These are phyloP conservation scores for Quambalaria eucalypti DNA, from an alignment of 1,284 basidiomycete genomes.

Conservation along the genomic window DNA sequence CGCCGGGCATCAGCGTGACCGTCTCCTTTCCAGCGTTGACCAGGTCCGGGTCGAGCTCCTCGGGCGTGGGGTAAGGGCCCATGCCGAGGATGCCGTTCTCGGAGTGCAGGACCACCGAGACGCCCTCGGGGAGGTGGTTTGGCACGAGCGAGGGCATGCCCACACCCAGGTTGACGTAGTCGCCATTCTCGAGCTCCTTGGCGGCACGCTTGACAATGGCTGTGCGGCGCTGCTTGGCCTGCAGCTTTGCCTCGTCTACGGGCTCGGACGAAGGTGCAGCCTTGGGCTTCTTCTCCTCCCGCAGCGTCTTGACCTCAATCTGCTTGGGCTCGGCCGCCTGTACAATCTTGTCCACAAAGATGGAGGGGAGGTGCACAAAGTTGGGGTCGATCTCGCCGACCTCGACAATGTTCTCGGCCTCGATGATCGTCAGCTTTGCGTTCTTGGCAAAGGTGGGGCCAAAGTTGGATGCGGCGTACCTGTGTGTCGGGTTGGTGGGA, in stretches of 20 bases:
- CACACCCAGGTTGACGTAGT: constrained; percentile 42
- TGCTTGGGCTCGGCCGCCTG: constrained; percentile 23
- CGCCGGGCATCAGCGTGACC: constrained; percentile 66
- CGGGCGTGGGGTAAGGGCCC: constrained; percentile 36
- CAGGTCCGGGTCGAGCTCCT: constrained; percentile 42
- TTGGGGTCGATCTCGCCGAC: constrained; percentile 30
- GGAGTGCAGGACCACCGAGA: constrained; percentile 35
- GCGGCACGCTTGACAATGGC: constrained; percentile 34
- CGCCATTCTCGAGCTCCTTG: constrained; percentile 36
- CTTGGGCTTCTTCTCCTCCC: constrained; percentile 16
- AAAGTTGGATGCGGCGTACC: constrained; percentile 40
- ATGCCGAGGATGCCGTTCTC: constrained; percentile 45
- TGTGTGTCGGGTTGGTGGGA: neutral
- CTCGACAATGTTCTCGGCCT: constrained; percentile 42
- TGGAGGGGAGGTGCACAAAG: constrained; percentile 36
- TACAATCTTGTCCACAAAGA: constrained; percentile 40
- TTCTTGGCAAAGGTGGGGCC: constrained; percentile 39
- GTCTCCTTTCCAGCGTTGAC: constrained; percentile 83
- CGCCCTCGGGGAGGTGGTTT: constrained; percentile 34
- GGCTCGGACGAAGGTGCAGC: neutral
- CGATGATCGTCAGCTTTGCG: constrained; percentile 39
- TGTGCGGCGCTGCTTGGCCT: constrained; percentile 17
- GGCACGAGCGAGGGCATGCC: constrained; percentile 43
- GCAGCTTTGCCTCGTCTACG: constrained; percentile 14
- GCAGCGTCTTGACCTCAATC: constrained; percentile 33